Base-by-base conservation (phyloP, 371 early-diverging fungal genomes). In the Dentiscutata heterogama region DNA sequence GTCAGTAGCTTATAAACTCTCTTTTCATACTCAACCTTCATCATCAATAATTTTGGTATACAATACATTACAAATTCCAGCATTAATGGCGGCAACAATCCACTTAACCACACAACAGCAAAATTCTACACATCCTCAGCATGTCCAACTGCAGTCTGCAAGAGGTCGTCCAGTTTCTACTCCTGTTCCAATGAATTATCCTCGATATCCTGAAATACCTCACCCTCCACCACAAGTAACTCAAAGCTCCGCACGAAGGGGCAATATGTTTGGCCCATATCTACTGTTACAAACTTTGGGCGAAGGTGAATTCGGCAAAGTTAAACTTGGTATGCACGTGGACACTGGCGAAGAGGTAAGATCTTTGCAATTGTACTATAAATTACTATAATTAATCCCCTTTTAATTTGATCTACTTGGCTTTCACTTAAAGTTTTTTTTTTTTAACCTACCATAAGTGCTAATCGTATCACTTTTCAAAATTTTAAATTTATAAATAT, bases 241-340 rank as follows among this genome's bases (percentile, higher is more conserved):
- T 64, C 86, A 83, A 39, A 84, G 82, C 29, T 79, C 83, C 25
- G 83, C 85, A 14, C 81, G 84, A 64, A 83, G 84, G 22, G 86
- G 85, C 79, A 89, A 92, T 75, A 92, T 95, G 83, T 94, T 98
- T 87, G 99, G 99, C 8, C 95, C 97, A 74, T 99, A 99, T 87
- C 92, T 94, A 22, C 88, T 99, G 61, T 90, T 97, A 29, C 98
- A 98, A 86, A 96, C 97, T 16, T 89, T 99, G 18, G 99, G 99
- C 75, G 98, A 96, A 86, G 99, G 99, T 51, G 98, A 98, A 87
- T 99, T 98, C 86, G 98, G 97, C 65, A 97, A 98, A 88, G 99
- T 99, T 83, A 98, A 99, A 85, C 92, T 98, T 22, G 99, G 96
- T 3, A 89, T 96, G 79, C 96, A 98, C 86, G 93, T 91, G 63